phyloP scores from a whole-genome alignment of 2,329 filamentous ascomycete genomes.

The Calonectria honghensis region DNA sequence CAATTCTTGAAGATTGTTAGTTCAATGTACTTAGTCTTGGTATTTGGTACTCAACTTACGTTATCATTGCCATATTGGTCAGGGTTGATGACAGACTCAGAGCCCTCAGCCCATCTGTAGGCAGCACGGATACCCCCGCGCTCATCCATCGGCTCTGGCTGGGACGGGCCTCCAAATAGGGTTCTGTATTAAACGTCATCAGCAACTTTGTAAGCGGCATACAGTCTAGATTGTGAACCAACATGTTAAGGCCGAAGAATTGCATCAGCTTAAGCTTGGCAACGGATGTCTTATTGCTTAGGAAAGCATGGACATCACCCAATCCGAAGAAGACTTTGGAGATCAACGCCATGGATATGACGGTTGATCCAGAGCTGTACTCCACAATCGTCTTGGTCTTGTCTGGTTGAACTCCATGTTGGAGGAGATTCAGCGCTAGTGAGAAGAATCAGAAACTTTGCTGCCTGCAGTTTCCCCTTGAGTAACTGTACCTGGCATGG shows the following conservation, averaged over 20 bases:
- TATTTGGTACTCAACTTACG: not conserved
- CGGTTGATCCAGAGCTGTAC: constrained; percentile 77
- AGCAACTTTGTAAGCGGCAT: not conserved
- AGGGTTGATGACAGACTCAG: constrained; percentile 3
- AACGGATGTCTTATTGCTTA: constrained; percentile 3
- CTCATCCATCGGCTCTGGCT: constrained; percentile 8
- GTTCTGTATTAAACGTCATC: not conserved
- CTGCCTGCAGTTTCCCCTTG: constrained; percentile 30
- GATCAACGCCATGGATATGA: constrained; percentile 75
- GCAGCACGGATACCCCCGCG: constrained; percentile 13
- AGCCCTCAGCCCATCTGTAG: not conserved
- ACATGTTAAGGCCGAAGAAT: constrained; percentile 15
- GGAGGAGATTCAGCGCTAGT: not conserved
- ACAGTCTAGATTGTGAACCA: not conserved
- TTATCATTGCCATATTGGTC: constrained; percentile 10
- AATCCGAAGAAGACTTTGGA: constrained; percentile 70
- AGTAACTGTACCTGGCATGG: constrained; percentile 74
- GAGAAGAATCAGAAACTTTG: not conserved
- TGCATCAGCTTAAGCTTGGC: constrained; percentile 12
- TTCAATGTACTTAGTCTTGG: too few species aligned
- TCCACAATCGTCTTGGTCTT: constrained; percentile 73
- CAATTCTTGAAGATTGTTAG: not conserved
- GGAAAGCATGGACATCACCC: constrained; percentile 61
- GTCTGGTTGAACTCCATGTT: constrained; percentile 42
- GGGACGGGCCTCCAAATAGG: constrained; percentile 9